Base-by-base conservation (phyloP, 805 yeast genomes). In the Henningerozyma blattae region DNA sequence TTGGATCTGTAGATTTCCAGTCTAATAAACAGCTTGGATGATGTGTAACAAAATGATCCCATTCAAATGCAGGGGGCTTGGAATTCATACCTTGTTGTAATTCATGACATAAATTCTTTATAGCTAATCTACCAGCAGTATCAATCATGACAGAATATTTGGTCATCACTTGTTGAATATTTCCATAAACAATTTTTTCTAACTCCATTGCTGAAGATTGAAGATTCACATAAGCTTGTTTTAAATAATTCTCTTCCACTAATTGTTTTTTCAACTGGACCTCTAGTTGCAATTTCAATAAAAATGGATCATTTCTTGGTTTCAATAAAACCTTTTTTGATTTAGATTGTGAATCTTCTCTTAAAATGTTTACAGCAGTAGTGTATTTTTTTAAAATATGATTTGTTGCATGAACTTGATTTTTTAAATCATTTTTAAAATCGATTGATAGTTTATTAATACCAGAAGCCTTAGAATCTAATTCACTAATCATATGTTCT, bases 391-490 rank as follows among this genome's bases (percentile, higher is more conserved):
- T 59, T 34, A 76, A 49, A n/a, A 68, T 48, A 27, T 67, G 68
- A 3, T 82, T 82, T 1, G 82, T 75, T 30, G 64, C 62, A 30
- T 76, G 72, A 22, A 77, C 68, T 40, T 76, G 82, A 36, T 62
- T 65, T 30, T 66, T 68, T 34, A 77, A 58, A 42, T 69, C 68
- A 30, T 70, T 67, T 40, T 72, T 73, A 56, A 75, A 77, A 49
- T 77, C 84, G 2, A 58, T 55, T 41, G 70, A 73, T 32, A 77
- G 54, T 33, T 77, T 72, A 50, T 74, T 77, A 45, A 83, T 84
- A 52, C 84, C 94, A 50, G 78, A 78, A 36, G 83, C 78, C 46
- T 83, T 81, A 38, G 73, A 68, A 34, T 71, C 58, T 41, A 85
- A 61, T 52, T 84, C 94, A 40, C 77, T 70, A 26, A 71, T 64